Percentiles rank a stretch among this genome's conserved stretches.
phyloP scores from a whole-genome alignment of 192 early-diverging fungal species.

The Entomortierella chlamydospora region DNA sequence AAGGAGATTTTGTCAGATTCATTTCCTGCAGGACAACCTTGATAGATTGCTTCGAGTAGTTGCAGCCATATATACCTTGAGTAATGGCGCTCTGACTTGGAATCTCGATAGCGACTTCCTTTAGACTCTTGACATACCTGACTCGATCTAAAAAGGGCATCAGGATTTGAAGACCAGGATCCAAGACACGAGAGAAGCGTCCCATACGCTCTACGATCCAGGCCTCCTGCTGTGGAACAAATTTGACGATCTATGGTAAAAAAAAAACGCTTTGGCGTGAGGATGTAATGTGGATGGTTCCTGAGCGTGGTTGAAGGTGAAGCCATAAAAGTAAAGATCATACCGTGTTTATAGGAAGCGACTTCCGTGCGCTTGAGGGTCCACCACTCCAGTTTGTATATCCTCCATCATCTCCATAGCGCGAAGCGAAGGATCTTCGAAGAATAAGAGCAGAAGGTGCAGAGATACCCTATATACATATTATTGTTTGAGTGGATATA shows the following conservation, averaged over 20 bases:
- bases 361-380: conserved; percentile 36
- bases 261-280: not conserved
- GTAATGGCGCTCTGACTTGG: conserved; percentile 92
- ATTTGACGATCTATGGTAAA: conserved; percentile 78
- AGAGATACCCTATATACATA: conserved; percentile 9
- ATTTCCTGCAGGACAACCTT: too few relatives aligned
- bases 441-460: conserved; percentile 36
- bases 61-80: conserved; percentile 64
- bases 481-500: not conserved
- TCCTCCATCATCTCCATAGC: conserved; percentile 45
- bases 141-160: conserved; percentile 91
- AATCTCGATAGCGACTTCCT: conserved; percentile 95
- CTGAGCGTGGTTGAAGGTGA: not conserved
- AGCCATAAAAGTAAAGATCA: not conserved
- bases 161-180: conserved; percentile 92
- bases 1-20: not conserved
- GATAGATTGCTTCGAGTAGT: not conserved
- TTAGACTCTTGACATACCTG: conserved; percentile 92
- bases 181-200: conserved; percentile 82
- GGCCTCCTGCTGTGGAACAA: conserved; percentile 98
- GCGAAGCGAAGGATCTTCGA: conserved; percentile 36
- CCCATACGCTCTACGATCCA: conserved; percentile 99
- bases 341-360: conserved; percentile 66
- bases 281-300: not conserved
- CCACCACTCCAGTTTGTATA: conserved; percentile 45